Percentiles rank a stretch among this genome's conserved stretches.
These are phyloP conservation scores for Mortierella sp. DNA, from an alignment of 371 early-diverging fungal species.

Conservation along the genomic window DNA sequence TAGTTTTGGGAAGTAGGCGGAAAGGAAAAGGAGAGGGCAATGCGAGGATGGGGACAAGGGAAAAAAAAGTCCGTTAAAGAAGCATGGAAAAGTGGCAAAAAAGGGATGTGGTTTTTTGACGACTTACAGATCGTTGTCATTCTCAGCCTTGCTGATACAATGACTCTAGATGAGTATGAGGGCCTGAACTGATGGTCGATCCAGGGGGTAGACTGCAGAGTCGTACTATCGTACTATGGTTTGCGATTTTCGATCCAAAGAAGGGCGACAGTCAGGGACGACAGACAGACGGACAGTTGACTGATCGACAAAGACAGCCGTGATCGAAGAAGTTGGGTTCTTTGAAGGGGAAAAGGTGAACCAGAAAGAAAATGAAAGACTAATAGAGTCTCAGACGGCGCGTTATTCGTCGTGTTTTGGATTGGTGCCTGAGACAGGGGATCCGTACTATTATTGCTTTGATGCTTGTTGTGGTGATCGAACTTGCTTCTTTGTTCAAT, in stretches of 20 bases:
- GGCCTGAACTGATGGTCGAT: background rate
- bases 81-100: too few species aligned
- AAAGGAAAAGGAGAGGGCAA: background rate
- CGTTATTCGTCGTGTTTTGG: background rate
- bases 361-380: background rate
- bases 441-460: background rate
- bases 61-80: too few species aligned
- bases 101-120: background rate
- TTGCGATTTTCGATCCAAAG: background rate
- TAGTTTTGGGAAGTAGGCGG: background rate
- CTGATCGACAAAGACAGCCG: background rate
- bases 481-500: background rate
- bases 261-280: background rate
- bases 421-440: conserved; percentile 3
- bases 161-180: background rate
- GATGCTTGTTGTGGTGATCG: too few species aligned
- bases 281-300: background rate
- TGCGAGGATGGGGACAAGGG: background rate
- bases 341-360: background rate
- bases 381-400: background rate
- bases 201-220: background rate
- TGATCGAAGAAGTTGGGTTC: background rate
- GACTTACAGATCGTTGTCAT: conserved; percentile 14
- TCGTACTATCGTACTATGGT: background rate
- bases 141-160: background rate